These are phyloP conservation scores for Saccharomyces hybrid DNA, from an alignment of 1,139 yeast genomes.

Conservation along the genomic window DNA sequence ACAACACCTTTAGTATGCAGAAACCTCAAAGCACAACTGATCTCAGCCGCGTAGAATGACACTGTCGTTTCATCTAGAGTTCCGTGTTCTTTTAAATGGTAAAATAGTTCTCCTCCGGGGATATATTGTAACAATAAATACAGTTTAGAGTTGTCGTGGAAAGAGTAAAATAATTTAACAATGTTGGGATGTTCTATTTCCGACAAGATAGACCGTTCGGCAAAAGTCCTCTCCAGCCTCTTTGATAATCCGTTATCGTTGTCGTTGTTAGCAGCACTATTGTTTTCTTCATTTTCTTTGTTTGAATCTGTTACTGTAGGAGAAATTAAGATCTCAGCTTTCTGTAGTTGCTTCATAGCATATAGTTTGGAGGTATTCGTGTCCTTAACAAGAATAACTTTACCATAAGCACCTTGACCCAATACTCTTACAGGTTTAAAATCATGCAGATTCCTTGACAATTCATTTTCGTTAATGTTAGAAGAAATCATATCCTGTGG, in stretches of 20 bases:
- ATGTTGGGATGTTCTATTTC: slow-evolving; percentile 77
- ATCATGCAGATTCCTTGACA: slow-evolving; percentile 41
- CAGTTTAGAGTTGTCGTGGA: slow-evolving; percentile 76
- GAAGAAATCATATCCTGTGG: background rate
- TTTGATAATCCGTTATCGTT: slow-evolving; percentile 14
- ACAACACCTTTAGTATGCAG: slow-evolving; percentile 79
- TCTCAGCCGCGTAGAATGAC: slow-evolving; percentile 79
- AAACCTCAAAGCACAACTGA: slow-evolving; percentile 73
- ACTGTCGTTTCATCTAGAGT: slow-evolving; percentile 61
- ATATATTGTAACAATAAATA: slow-evolving; percentile 78
- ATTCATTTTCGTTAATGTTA: slow-evolving; percentile 3
- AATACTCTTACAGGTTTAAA: slow-evolving; percentile 72
- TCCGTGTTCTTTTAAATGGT: slow-evolving; percentile 55
- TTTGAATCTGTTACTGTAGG: slow-evolving; percentile 23
- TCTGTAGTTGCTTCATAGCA: slow-evolving; percentile 85
- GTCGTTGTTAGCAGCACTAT: background rate
- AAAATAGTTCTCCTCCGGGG: slow-evolving; percentile 91
- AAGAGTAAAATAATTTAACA: slow-evolving; percentile 80
- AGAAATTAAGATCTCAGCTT: slow-evolving; percentile 58
- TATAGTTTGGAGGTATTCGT: slow-evolving; percentile 56
- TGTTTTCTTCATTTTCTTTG: slow-evolving; percentile 5
- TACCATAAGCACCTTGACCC: slow-evolving; percentile 92
- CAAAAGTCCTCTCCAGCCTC: slow-evolving; percentile 53
- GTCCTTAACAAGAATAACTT: slow-evolving; percentile 73
- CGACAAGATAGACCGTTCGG: slow-evolving; percentile 65